A percentile compares a stretch with the other conserved stretches of the same genome.
Evolutionary conservation across 495 filamentous ascomycete species (phyloP).

Genomic region (Glutinoglossum americanum): DNA sequence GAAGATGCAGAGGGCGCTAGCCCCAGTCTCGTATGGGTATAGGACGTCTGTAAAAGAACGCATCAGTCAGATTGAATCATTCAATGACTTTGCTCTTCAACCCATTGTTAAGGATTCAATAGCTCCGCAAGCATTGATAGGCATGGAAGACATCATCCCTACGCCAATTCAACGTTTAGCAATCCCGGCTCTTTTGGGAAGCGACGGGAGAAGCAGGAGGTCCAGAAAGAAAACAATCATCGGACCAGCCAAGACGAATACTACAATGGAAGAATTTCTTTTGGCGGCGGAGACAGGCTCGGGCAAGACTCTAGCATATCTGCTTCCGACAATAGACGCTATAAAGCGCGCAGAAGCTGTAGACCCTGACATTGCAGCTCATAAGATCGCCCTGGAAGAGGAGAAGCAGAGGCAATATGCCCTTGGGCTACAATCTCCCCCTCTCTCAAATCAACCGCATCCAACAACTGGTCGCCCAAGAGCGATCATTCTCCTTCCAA

Average conservation of each 20-base stretch:
- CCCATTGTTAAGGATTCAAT: conserved; percentile 56
- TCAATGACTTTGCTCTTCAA: conserved; percentile 57
- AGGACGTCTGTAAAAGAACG: conserved; percentile 44
- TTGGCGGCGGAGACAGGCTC: conserved; percentile 93
- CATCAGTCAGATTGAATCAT: conserved; percentile 48
- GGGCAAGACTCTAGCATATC: conserved; percentile 85
- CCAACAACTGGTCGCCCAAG: conserved; percentile 55
- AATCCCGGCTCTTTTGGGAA: conserved; percentile 53
- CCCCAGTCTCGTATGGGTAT: conserved; percentile 49
- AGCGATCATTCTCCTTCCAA: conserved; percentile 77
- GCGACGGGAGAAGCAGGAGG: conserved; percentile 14
- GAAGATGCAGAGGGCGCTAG: conserved; percentile 77
- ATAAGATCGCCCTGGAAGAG: conserved; percentile 25
- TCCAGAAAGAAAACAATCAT: conserved; percentile 14
- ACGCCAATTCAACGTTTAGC: conserved; percentile 78
- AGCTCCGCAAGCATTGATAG: conserved; percentile 42
- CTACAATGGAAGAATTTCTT: conserved; percentile 49
- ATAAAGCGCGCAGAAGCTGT: conserved; percentile 55
- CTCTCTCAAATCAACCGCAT: conserved; percentile 39
- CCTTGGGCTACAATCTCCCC: conserved; percentile 32
- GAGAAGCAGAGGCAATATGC: conserved; percentile 24
- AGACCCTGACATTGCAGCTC: conserved; percentile 32
- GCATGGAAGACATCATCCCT: conserved; percentile 46
- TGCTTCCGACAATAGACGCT: conserved; percentile 60
- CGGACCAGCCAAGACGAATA: conserved; percentile 8